Evolutionary conservation across 805 yeast genomes (phyloP).

Genomic region (Yamadazyma akitaensis): DNA sequence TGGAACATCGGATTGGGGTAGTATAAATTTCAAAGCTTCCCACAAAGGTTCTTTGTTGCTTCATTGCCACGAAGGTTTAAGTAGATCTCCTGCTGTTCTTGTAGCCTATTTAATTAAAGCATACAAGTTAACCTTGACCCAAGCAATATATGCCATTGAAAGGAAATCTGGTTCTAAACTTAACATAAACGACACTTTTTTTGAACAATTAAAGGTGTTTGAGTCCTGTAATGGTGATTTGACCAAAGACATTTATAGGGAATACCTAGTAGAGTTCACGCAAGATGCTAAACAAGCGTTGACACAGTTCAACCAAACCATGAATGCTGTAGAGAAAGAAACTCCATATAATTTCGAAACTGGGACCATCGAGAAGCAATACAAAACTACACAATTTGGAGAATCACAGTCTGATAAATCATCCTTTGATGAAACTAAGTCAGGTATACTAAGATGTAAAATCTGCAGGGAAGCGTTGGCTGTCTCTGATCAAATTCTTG

Average conservation of each 20-base stretch:
- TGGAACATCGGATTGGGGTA: slow-evolving; percentile 35
- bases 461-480: slow-evolving; percentile 77
- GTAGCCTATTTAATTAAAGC: slow-evolving; percentile 49
- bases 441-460: slow-evolving; percentile 60
- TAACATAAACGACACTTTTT: slow-evolving; percentile 65
- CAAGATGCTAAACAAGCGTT: slow-evolving; percentile 43
- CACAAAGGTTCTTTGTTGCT: slow-evolving; percentile 45
- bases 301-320: slow-evolving; percentile 17
- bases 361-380: slow-evolving; percentile 11
- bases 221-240: slow-evolving; percentile 34
- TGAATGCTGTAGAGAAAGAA: neutral
- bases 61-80: slow-evolving; percentile 53
- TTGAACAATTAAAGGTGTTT: slow-evolving; percentile 67
- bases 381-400: slow-evolving; percentile 16
- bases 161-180: slow-evolving; percentile 47
- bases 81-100: slow-evolving; percentile 46
- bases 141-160: slow-evolving; percentile 73
- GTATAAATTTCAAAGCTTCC: slow-evolving; percentile 38
- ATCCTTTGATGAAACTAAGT: neutral
- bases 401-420: slow-evolving; percentile 1
- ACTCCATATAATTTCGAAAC: slow-evolving; percentile 3
- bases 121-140: slow-evolving; percentile 52
- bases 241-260: slow-evolving; percentile 21
- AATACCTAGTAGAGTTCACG: slow-evolving; percentile 23
- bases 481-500: slow-evolving; percentile 53